These are phyloP conservation scores for Blastomyces parvus DNA, from an alignment of 2,329 filamentous ascomycete genomes.

Conservation along the genomic window DNA sequence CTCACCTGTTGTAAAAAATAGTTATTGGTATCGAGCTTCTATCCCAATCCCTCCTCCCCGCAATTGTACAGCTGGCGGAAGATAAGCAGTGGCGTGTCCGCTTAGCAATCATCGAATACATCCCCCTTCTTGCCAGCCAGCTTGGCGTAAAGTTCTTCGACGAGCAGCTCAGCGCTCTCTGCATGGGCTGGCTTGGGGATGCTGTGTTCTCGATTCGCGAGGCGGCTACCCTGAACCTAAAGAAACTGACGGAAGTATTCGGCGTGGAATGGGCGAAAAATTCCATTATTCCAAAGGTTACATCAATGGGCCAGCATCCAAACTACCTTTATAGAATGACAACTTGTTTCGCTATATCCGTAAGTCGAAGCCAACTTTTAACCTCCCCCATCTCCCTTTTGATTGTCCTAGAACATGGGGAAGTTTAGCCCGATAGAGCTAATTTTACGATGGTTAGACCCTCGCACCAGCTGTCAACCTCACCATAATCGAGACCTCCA, in stretches of 20 bases:
- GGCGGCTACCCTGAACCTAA: constrained; percentile 91
- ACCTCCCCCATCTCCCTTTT: background rate
- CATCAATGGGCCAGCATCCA: constrained; percentile 94
- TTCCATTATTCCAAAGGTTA: constrained; percentile 96
- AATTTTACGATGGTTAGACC: constrained; percentile 49
- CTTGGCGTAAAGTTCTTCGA: constrained; percentile 97
- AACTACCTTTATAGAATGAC: constrained; percentile 99
- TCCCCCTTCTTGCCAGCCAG: constrained; percentile 88
- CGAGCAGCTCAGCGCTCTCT: constrained; percentile 87
- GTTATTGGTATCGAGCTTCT: constrained; percentile 97
- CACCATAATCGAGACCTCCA: constrained; percentile 83
- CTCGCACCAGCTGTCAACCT: constrained; percentile 86
- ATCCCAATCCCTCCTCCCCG: constrained; percentile 90
- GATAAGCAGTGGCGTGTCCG: constrained; percentile 99
- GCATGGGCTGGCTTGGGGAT: constrained; percentile 97
- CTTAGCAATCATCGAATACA: constrained; percentile 98
- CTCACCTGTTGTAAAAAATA: constrained; percentile 27
- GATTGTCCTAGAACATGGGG: background rate
- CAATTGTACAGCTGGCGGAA: constrained; percentile 93
- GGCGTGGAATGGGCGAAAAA: constrained; percentile 95
- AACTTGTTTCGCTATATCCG: constrained; percentile 97
- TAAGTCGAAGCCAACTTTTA: constrained; percentile 45
- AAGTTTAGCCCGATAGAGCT: background rate
- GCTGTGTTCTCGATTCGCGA: constrained; percentile 98
- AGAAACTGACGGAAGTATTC: constrained; percentile 97